These are phyloP conservation scores for Rhynchosporium graminicola DNA, from an alignment of 2,329 filamentous ascomycete genomes.

Conservation along the genomic window DNA sequence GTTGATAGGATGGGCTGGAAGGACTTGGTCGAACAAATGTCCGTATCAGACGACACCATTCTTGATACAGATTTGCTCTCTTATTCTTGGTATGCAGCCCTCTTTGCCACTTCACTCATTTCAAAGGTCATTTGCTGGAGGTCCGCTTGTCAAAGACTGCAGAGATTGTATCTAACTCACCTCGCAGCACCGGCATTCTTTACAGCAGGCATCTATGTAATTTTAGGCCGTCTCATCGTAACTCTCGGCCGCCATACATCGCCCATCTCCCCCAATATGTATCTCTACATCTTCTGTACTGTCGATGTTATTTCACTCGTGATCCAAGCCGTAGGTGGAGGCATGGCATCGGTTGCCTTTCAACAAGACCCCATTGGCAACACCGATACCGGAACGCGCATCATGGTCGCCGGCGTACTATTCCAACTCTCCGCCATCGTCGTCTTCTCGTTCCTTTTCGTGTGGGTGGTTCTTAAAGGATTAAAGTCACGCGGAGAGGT, in stretches of 20 bases:
- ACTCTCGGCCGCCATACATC: constrained; percentile 51
- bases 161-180: not conserved
- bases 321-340: constrained; percentile 59
- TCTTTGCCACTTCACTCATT: constrained; percentile 36
- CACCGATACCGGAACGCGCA: constrained; percentile 37
- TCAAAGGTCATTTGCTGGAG: constrained; percentile 7
- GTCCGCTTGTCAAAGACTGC: too few relatives aligned
- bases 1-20: constrained; percentile 41
- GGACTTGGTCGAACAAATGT: constrained; percentile 33
- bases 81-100: constrained; percentile 46
- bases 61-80: constrained; percentile 44
- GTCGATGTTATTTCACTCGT: constrained; percentile 58
- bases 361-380: constrained; percentile 10
- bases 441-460: constrained; percentile 47
- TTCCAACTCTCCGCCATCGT: constrained; percentile 41
- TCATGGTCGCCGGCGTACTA: constrained; percentile 44
- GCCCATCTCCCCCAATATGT: constrained; percentile 52
- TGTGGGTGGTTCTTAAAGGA: constrained; percentile 38
- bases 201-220: constrained; percentile 63
- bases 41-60: constrained; percentile 41
- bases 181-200: constrained; percentile 47
- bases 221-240: constrained; percentile 58
- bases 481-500: constrained; percentile 41
- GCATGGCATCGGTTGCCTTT: constrained; percentile 44
- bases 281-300: constrained; percentile 60